Conservation (phyloP, 192 early-diverging fungal genomes). For the Endogone sp. region DNA sequence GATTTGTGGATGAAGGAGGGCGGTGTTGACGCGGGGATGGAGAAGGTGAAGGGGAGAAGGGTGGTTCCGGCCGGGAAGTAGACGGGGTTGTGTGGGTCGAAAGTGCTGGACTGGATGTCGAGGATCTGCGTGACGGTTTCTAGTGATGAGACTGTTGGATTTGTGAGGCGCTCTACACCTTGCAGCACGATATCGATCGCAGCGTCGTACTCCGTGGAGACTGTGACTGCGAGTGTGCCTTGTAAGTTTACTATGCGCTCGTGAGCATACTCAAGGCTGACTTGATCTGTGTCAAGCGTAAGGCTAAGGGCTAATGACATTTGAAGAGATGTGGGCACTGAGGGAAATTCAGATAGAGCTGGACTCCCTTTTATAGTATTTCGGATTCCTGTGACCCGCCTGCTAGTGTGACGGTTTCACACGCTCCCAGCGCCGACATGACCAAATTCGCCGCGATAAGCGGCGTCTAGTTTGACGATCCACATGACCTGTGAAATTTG, state of each 20-base stretch:
- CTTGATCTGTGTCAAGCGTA: background rate
- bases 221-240: background rate
- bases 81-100: background rate
- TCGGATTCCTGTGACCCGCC: too few species aligned
- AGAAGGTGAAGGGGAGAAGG: background rate
- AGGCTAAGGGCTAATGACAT: background rate
- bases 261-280: background rate
- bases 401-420: too few species aligned
- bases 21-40: background rate
- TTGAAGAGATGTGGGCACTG: too few species aligned
- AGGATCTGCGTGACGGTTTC: background rate
- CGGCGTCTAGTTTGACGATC: too few species aligned
- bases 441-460: too few species aligned
- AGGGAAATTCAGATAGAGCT: too few species aligned
- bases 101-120: background rate
- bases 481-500: too few species aligned
- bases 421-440: too few species aligned
- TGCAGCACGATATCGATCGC: background rate
- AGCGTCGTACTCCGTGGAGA: background rate
- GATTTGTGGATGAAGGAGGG: background rate
- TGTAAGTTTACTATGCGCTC: background rate
- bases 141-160: background rate
- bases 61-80: background rate
- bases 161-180: background rate
- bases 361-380: too few species aligned